Evolutionary conservation across 148 eudicot species (phyloP), one percentile per base, ranked within the genome.

Genomic region (Selenicereus undatus): DNA sequence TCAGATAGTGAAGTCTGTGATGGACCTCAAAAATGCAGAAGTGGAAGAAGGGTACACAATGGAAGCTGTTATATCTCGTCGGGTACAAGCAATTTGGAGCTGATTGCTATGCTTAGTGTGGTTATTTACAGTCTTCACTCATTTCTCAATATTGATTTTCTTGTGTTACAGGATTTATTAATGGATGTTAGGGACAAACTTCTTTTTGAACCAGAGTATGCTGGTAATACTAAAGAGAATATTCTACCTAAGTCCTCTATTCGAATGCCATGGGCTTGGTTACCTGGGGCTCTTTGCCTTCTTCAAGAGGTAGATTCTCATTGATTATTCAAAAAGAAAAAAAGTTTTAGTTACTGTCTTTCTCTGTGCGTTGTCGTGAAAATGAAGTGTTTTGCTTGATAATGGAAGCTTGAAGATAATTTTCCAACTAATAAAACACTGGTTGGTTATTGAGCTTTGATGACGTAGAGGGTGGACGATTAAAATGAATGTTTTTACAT

Each of bases 161-260:
- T 20, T 75, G 58, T 81, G 71, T 76, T 83, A 78, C 89, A 97
- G 99, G 92, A 94, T 83, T 89, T 97, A 77, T 88, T 97, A 72
- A 86, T 90, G 91, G 97, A 94, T 87, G 95, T 94, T 82, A 88
- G 99, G 89, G 99, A 97, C 83, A 97, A 94, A 87, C 97, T 97
- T 85, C 93, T 97, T 77, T 97, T 97, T 85, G 99, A 97, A 84
- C 91, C 99, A 32, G 98, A 91, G 85, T 97, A 97, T 91, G 95
- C 99, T 87, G 99, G 99, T 64, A 86, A 92, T 87, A n/a, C 80
- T 48, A 94, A 89, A 84, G 97, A 90, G 73, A 97, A 91, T 77
- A 85, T 92, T 84, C 93, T 87, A 66, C 99, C 99, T 30, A 97
- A 89, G 83, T 85, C 93, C 75, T 87, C 95, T 80, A 86, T 97